Percentiles rank a stretch among this genome's conserved stretches.
Evolutionary conservation across 2,329 filamentous ascomycete species (phyloP).

Genomic region (Pseudogymnoascus sp.): DNA sequence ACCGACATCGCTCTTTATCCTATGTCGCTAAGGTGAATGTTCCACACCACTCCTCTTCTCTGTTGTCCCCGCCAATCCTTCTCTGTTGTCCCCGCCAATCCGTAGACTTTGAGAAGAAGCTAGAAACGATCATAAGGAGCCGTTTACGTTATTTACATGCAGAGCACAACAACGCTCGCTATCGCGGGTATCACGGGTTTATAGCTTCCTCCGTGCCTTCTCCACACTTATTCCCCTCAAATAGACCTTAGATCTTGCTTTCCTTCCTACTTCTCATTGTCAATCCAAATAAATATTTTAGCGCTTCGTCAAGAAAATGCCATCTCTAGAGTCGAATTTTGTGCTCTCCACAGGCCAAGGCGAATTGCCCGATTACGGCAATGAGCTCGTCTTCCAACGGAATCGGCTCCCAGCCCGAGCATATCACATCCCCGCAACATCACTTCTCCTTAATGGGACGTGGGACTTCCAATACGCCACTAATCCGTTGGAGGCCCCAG

Average conservation of each 20-base stretch:
- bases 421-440: conserved; percentile 45
- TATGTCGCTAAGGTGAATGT: neutral
- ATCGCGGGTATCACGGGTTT: neutral
- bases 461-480: conserved; percentile 50
- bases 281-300: neutral
- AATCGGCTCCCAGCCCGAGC: conserved; percentile 46
- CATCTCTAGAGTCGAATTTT: neutral
- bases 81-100: neutral
- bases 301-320: neutral
- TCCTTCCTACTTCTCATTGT: too few relatives aligned
- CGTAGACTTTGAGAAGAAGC: neutral
- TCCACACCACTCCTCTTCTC: neutral
- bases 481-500: conserved; percentile 40
- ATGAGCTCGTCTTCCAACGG: conserved; percentile 44
- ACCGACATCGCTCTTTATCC: neutral
- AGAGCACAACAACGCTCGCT: neutral
- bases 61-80: neutral
- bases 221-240: neutral
- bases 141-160: conserved; percentile 1
- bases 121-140: neutral
- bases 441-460: conserved; percentile 44
- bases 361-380: conserved; percentile 38
- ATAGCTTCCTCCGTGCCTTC: neutral
- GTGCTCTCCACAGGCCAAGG: conserved; percentile 19
- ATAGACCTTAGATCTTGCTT: neutral